Base-by-base conservation (phyloP, 2,329 filamentous ascomycete genomes). In the Plenodomus lindquistii region DNA sequence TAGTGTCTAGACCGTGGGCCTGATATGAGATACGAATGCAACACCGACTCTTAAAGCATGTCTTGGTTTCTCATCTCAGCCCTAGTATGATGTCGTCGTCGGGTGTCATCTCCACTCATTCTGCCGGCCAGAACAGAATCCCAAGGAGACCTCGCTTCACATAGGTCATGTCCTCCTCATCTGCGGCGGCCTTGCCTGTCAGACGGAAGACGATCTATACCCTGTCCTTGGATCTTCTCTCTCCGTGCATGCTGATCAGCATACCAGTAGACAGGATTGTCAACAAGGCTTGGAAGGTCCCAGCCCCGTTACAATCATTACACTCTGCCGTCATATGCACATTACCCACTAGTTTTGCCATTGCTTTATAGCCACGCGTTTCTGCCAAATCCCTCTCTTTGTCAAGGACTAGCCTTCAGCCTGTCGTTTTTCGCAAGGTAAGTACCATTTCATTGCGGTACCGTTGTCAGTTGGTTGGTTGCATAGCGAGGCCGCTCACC, bases 361-460 rank as follows among this genome's bases (percentile, higher is more conserved):
- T 54, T 48, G 46, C 52, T 50, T 59, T 67, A 69, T 69, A 68
- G 56, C 58, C 59, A 57, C 54, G 24, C 55, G 46, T 46, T 56
- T 54, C 60, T 59, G 52, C 57, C 49, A 43, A 22, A 22, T 48
- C 41, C 49, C 52, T 44, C 50, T 42, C 36, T 52, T 47, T 47
- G 35, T 54, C 55, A 55, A 61, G 54, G 57, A 52, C 46, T 55
- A 55, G 53, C 51, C 44, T 50, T 49, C 58, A 61, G 53, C 50
- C 56, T 54, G 56, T 65, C 54, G 57, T 65, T 60, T 55, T 48
- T 55, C 50, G 45, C 50, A 55, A 69, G 67, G 68, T 70, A 60
- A 46, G 63, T 66, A 37, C 47, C 40, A 17, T 34, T 35, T 10
- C 44, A 17, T 17, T 39, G 7, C 24, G 18, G 11, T 41, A 24